Percentiles rank a stretch among this genome's conserved stretches.
phyloP scores from a whole-genome alignment of 169 alveolate species.

The Plasmodium billcollinsi region DNA sequence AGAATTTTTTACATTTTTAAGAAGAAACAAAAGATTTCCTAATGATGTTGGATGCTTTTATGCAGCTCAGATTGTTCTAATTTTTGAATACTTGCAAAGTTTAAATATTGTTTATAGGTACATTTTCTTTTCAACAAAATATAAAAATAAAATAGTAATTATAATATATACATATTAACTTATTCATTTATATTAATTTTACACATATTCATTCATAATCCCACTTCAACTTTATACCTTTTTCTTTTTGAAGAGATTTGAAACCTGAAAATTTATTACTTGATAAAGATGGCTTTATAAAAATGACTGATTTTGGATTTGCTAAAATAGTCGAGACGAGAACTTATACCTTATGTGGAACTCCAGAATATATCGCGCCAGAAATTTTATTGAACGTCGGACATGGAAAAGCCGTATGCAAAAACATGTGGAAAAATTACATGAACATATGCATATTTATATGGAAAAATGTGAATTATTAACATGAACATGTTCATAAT shows the following conservation, averaged over 20 bases:
- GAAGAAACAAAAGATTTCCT: constrained; percentile 93
- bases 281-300: constrained; percentile 97
- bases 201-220: background rate
- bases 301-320: constrained; percentile 99
- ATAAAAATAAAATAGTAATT: background rate
- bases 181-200: background rate
- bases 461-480: background rate
- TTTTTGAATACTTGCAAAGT: constrained; percentile 96
- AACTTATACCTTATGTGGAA: constrained; percentile 99
- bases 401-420: constrained; percentile 94
- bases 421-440: background rate
- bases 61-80: constrained; percentile 95
- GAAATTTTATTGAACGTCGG: constrained; percentile 97
- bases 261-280: constrained; percentile 98
- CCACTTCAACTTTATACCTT: background rate
- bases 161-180: constrained; percentile 9
- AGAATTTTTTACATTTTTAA: constrained; percentile 94
- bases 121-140: background rate
- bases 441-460: background rate
- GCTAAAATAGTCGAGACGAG: constrained; percentile 98
- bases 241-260: constrained; percentile 89
- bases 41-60: constrained; percentile 95
- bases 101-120: constrained; percentile 93
- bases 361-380: constrained; percentile 99
- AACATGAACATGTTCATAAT: too few species aligned